Percentiles rank a stretch among this genome's conserved stretches.
Conservation (phyloP, 73 alveolate genomes). For the Breviolum minutum region DNA sequence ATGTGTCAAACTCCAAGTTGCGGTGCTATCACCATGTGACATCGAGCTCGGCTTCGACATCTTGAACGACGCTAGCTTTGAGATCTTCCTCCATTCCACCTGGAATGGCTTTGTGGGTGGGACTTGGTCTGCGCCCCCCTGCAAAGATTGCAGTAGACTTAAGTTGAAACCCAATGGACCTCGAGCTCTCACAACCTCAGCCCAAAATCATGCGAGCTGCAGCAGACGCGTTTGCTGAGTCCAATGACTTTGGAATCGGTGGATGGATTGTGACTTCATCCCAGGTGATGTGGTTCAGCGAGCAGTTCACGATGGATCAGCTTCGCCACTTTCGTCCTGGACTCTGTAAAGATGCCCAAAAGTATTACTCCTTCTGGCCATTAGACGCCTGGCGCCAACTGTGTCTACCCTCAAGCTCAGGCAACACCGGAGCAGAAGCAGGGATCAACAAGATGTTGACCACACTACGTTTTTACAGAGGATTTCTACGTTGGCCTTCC, state of each 20-base stretch:
- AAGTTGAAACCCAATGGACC: too few species aligned
- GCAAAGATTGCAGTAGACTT: too few species aligned
- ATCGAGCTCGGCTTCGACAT: not conserved
- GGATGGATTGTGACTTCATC: not conserved
- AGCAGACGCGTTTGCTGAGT: not conserved
- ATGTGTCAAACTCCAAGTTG: not conserved
- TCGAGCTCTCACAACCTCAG: not conserved
- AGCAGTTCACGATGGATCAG: not conserved
- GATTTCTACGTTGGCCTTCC: not conserved
- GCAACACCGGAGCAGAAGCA: not conserved
- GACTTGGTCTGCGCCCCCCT: not conserved
- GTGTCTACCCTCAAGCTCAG: not conserved
- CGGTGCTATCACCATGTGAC: not conserved
- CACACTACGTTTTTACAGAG: not conserved
- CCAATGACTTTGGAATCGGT: not conserved
- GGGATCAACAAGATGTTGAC: not conserved
- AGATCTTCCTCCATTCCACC: not conserved
- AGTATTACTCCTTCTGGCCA: not conserved
- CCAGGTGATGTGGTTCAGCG: slow-evolving; percentile 4
- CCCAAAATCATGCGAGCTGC: not conserved
- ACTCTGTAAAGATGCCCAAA: not conserved
- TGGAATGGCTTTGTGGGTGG: not conserved
- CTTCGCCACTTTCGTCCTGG: not conserved
- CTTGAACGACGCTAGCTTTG: not conserved
- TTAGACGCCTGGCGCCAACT: not conserved